A percentile compares a stretch with the other conserved stretches of the same genome.
Conservation (phyloP, 202 grass and related monocot species). For the Dendrocalamus latiflorus region DNA sequence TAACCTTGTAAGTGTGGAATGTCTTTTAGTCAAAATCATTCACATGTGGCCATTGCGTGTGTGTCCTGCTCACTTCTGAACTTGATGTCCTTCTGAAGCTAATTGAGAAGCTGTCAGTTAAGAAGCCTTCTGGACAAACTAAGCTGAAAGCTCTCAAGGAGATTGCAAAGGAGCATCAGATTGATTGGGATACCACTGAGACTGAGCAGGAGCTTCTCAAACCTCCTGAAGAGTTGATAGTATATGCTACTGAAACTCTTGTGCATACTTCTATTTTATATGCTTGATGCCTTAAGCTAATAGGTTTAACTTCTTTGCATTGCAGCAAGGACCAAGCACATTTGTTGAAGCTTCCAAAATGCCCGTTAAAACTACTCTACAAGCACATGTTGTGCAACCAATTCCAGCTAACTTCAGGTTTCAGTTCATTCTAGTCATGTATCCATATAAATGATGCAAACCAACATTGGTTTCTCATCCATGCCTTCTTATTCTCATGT, state of each 20-base stretch:
- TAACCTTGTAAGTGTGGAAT: constrained; percentile 52
- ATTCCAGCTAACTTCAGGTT: constrained; percentile 49
- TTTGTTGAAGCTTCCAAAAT: constrained; percentile 64
- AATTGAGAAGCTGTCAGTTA: constrained; percentile 90
- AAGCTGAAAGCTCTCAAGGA: constrained; percentile 88
- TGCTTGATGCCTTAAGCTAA: not conserved
- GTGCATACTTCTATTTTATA: constrained; percentile 2
- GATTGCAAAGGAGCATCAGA: constrained; percentile 87
- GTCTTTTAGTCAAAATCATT: not conserved
- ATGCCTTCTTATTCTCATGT: not conserved
- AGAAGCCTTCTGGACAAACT: constrained; percentile 78
- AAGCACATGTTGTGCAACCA: constrained; percentile 24
- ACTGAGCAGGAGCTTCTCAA: constrained; percentile 89
- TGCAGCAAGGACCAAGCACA: constrained; percentile 63
- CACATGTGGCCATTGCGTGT: not conserved
- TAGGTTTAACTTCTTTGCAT: constrained; percentile 31
- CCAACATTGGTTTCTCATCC: not conserved
- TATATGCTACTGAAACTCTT: constrained; percentile 2
- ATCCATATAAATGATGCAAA: not conserved
- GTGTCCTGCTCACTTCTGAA: constrained; percentile 6
- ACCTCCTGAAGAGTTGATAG: constrained; percentile 60
- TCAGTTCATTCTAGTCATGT: not conserved
- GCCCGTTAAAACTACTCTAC: constrained; percentile 42
- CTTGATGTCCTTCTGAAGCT: constrained; percentile 52
- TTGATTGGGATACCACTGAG: constrained; percentile 75